Percentiles rank a stretch among this genome's conserved stretches.
Conservation (phyloP, 495 filamentous ascomycete species). For the Xylaria venustula region DNA sequence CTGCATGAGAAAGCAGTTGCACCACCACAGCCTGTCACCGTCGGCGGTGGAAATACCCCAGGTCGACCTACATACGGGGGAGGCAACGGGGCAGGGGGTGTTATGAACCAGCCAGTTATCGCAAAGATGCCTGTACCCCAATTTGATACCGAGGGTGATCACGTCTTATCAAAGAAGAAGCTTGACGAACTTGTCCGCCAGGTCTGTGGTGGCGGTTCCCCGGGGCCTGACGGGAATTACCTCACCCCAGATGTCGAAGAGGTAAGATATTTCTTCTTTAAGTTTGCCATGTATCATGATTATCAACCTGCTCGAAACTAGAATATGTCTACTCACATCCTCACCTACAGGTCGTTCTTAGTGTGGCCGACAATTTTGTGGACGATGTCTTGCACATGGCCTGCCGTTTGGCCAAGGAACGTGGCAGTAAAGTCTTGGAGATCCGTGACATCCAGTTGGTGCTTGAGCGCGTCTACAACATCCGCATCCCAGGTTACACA, state of each 20-base stretch:
- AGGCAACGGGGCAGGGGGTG: constrained; percentile 68
- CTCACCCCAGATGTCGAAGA: constrained; percentile 92
- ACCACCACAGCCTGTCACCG: constrained; percentile 64
- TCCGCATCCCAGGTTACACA: constrained; percentile 91
- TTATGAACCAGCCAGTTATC: constrained; percentile 84
- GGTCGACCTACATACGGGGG: constrained; percentile 76
- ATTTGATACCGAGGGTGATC: constrained; percentile 85
- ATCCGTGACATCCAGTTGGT: constrained; percentile 93
- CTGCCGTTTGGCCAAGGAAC: constrained; percentile 88
- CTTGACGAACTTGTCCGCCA: constrained; percentile 92
- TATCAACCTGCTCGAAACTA: constrained; percentile 3
- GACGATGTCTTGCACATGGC: constrained; percentile 83
- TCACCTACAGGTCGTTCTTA: constrained; percentile 67
- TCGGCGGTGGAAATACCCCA: constrained; percentile 52
- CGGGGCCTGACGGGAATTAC: constrained; percentile 62
- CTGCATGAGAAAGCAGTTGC: constrained; percentile 62
- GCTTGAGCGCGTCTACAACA: constrained; percentile 96
- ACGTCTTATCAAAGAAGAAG: constrained; percentile 92
- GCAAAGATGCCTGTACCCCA: constrained; percentile 75
- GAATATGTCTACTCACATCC: constrained; percentile 17
- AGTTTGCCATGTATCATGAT: constrained; percentile 13
- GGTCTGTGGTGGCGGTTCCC: constrained; percentile 78
- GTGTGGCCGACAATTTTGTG: constrained; percentile 90
- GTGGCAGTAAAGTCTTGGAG: constrained; percentile 83
- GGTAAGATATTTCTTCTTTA: constrained; percentile 55